Conservation (phyloP, 2,329 filamentous ascomycete genomes). For the Penicillium sp. region DNA sequence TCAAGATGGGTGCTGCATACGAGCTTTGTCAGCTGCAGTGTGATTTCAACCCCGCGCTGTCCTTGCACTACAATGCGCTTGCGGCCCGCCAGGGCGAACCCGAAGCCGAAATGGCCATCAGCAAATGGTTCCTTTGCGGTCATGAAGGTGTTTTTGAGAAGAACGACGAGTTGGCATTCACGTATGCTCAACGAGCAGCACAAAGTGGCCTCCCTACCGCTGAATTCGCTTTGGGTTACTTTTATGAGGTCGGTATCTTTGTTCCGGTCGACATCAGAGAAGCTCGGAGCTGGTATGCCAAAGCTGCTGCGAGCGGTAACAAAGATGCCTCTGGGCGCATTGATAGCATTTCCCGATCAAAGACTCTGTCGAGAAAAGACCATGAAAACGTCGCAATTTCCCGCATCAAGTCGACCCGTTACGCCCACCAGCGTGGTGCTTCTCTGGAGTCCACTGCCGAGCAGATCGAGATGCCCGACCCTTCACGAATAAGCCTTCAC, state of each 20-base stretch:
- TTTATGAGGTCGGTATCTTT: slow-evolving; percentile 94
- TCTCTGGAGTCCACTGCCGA: slow-evolving; percentile 49
- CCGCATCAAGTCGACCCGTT: slow-evolving; percentile 75
- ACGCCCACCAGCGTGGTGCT: slow-evolving; percentile 58
- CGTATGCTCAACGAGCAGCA: slow-evolving; percentile 86
- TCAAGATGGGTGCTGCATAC: slow-evolving; percentile 96
- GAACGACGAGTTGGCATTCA: slow-evolving; percentile 91
- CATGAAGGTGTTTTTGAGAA: slow-evolving; percentile 91
- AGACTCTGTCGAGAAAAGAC: slow-evolving; percentile 83
- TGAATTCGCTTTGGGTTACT: slow-evolving; percentile 96
- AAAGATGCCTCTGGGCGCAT: slow-evolving; percentile 82
- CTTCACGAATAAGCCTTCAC: slow-evolving; percentile 47
- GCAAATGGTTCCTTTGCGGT: slow-evolving; percentile 97
- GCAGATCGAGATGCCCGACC: slow-evolving; percentile 54
- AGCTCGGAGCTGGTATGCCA: slow-evolving; percentile 85
- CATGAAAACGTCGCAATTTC: slow-evolving; percentile 90
- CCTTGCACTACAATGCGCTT: slow-evolving; percentile 92
- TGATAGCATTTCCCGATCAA: slow-evolving; percentile 79
- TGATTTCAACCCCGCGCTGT: slow-evolving; percentile 90
- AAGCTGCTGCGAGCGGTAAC: slow-evolving; percentile 88
- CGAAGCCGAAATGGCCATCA: slow-evolving; percentile 93
- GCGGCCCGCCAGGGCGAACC: slow-evolving; percentile 89
- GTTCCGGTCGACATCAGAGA: slow-evolving; percentile 81
- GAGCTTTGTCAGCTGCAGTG: slow-evolving; percentile 92
- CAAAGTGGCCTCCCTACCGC: slow-evolving; percentile 80